Percentiles rank a stretch among this genome's conserved stretches.
Evolutionary conservation across 768 basidiomycete genomes (phyloP).

Genomic region (Tricholoma bakamatsutake): DNA sequence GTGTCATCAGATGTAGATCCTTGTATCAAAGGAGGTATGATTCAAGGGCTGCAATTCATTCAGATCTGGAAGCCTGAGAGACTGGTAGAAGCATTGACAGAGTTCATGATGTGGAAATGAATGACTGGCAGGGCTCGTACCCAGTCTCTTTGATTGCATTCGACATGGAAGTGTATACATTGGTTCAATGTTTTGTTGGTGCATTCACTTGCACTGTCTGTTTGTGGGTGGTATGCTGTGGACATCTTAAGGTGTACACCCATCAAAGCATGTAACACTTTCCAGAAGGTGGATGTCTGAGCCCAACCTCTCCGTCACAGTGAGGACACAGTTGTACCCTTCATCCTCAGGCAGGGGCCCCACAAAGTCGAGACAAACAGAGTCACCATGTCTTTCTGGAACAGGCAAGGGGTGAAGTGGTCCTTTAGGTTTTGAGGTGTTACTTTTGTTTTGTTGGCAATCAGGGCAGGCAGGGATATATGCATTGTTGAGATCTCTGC

Average conservation of each 20-base stretch:
- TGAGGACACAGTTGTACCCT: no score
- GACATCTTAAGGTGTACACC: no score
- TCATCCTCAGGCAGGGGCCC: background rate
- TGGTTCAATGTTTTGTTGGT: conserved; percentile 16
- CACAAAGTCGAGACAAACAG: background rate
- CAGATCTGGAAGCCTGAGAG: conserved; percentile 1
- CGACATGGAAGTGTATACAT: conserved; percentile 12
- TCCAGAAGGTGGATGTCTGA: conserved; percentile 29
- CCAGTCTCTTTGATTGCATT: no score
- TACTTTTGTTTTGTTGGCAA: conserved; percentile 24
- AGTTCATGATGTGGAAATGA: conserved; percentile 23
- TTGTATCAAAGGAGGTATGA: conserved; percentile 17
- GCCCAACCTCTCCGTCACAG: conserved; percentile 27
- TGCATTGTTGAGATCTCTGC: background rate
- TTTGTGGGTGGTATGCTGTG: no score
- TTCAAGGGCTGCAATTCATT: conserved; percentile 12
- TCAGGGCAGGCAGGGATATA: conserved; percentile 3
- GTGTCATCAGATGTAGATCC: no score
- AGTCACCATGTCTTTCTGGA: conserved; percentile 13
- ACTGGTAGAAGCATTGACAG: conserved; percentile 14
- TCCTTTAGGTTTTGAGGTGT: no score
- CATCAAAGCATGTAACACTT: conserved; percentile 8
- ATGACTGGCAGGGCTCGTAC: no score
- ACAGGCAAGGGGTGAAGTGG: no score
- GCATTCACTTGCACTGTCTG: no score